These are phyloP conservation scores for Orobanche coerulescens DNA, from an alignment of 257 asterid genomes.

Conservation along the genomic window DNA sequence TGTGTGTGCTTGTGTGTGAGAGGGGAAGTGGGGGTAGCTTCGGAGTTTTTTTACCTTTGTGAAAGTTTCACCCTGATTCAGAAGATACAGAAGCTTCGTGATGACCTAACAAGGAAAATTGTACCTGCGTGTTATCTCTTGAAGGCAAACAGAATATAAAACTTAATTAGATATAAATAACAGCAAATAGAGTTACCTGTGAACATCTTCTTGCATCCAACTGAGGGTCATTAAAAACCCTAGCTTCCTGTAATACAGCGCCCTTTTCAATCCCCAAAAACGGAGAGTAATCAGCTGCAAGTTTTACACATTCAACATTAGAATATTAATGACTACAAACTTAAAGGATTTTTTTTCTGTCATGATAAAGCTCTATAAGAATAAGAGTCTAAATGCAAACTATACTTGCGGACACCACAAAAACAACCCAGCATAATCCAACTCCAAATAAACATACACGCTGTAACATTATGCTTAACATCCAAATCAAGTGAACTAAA, in stretches of 20 bases:
- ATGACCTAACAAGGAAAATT: slow-evolving; percentile 50
- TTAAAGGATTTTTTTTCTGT: not conserved
- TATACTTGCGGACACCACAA: slow-evolving; percentile 1
- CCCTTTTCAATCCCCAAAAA: slow-evolving; percentile 99
- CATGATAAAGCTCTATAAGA: slow-evolving; percentile 5
- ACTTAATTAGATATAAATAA: not conserved
- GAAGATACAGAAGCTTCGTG: slow-evolving; percentile 93
- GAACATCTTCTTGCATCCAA: slow-evolving; percentile 94
- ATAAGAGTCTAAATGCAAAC: not conserved
- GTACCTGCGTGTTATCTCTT: slow-evolving; percentile 11
- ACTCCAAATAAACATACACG: slow-evolving; percentile 11
- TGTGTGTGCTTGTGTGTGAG: slow-evolving; percentile 4
- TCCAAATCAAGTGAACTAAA: not conserved
- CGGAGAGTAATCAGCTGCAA: slow-evolving; percentile 81
- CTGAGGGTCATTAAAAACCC: slow-evolving; percentile 98
- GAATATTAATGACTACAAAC: slow-evolving; percentile 8
- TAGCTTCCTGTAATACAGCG: slow-evolving; percentile 95
- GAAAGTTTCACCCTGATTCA: slow-evolving; percentile 93
- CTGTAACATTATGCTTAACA: not conserved
- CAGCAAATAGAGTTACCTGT: slow-evolving; percentile 42
- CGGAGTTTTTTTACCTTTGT: slow-evolving; percentile 46
- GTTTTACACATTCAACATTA: slow-evolving; percentile 18
- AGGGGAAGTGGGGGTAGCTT: slow-evolving; percentile 17
- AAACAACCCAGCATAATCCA: slow-evolving; percentile 16
- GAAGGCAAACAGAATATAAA: not conserved